These are phyloP conservation scores for Solanum raphanifolium DNA, from an alignment of 257 asterid genomes.

Conservation along the genomic window DNA sequence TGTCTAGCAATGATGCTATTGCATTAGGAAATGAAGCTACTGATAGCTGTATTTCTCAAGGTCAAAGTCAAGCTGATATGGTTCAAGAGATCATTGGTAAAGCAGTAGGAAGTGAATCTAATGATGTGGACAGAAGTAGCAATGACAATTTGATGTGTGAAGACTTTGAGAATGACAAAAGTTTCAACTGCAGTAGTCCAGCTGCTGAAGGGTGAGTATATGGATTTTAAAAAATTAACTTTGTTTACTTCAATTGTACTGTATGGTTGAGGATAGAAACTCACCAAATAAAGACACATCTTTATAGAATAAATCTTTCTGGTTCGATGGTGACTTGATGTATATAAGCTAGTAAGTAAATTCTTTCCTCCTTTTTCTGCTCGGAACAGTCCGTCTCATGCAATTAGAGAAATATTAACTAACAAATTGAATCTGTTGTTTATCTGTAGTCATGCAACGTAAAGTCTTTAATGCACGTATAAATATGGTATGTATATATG, in stretches of 20 bases:
- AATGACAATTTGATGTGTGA: background rate
- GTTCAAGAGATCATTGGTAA: slow-evolving; percentile 15
- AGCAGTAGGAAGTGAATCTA: slow-evolving; percentile 16
- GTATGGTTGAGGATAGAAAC: background rate
- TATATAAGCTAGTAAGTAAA: background rate
- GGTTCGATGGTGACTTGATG: background rate
- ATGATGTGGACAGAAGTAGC: slow-evolving; percentile 6
- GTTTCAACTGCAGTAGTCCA: background rate
- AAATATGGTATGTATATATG: background rate
- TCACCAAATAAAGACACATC: background rate
- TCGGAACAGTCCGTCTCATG: background rate
- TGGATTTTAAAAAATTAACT: background rate
- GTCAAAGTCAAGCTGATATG: slow-evolving; percentile 13
- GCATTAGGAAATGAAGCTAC: slow-evolving; percentile 20
- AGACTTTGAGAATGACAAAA: background rate
- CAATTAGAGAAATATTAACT: background rate
- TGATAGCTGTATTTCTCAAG: slow-evolving; percentile 10
- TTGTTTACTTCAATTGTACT: background rate
- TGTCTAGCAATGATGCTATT: slow-evolving; percentile 10
- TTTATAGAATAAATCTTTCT: background rate
- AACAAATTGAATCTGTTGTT: background rate
- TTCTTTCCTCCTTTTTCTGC: background rate
- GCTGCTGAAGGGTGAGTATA: background rate
- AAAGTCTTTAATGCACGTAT: background rate
- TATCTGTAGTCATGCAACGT: background rate